Base-by-base conservation (phyloP, 2,329 filamentous ascomycete species). In the Aureobasidium sp. region DNA sequence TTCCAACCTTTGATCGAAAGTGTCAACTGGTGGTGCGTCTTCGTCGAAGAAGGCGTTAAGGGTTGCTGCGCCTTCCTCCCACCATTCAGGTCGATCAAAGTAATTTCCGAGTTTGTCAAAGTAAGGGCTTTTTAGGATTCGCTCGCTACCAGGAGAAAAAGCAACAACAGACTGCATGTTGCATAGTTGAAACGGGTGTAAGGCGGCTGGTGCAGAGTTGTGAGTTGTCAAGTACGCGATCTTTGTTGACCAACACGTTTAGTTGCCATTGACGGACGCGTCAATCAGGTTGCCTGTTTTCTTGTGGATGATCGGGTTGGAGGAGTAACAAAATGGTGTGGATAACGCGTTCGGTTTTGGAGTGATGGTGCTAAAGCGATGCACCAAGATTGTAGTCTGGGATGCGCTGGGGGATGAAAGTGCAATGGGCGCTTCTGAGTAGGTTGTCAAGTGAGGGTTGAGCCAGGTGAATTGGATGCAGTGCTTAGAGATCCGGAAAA, bases 61-160 rank as follows among this genome's bases (percentile, higher is more conserved):
- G 7, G 57, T 39, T 5, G 42, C 21, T 1, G n/a, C 36, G 29
- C 57, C 57, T 45, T 52, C 45, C 7, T 42, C n/a, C 57, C 57
- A 60, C 57, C 57, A 60, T 7, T 37, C 57, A 10, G 39, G 29
- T 37, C 57, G 57, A 29, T 52, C 37, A 25, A 60, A 44, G 29
- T 50, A 60, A 16, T 29, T 21, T 16, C 39, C 42, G 15, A 60
- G 37, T n/a, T 37, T 50, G 47, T 11, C 45, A 13, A 41, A 60
- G n/a, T 13, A 16, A 11, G 34, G 11, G 2, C 32, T 21, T 25
- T 47, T 11, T n/a, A 27, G 4, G 8, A 11, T 2, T 10, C 25
- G 29, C 21, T 44, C 36, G 34, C 21, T 15, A 15, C 34, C 30
- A 25, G 55, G 8, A 49, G 10, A 6, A 1, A 32, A 15, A 3